These are phyloP conservation scores for Ulota crispa DNA, from an alignment of 225 moss, liverwort and hornwort genomes.

Conservation along the genomic window DNA sequence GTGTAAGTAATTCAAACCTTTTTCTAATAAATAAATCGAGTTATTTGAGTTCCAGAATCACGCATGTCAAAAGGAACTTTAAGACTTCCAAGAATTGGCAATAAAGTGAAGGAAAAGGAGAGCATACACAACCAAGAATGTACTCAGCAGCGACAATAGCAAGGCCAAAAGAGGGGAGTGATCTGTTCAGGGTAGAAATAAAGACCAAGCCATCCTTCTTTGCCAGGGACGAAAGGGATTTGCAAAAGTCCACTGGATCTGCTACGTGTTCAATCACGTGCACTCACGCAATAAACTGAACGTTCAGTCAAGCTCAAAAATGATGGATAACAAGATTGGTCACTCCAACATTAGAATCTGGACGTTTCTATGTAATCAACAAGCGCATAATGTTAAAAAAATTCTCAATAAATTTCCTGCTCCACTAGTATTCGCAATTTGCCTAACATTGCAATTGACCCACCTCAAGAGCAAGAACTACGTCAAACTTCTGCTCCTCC, in stretches of 20 bases:
- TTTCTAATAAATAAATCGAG: neutral
- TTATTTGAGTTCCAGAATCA: neutral
- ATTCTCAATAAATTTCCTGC: neutral
- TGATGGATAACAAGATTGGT: neutral
- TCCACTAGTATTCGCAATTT: neutral
- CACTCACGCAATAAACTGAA: constrained; percentile 10
- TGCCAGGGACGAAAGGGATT: constrained; percentile 74
- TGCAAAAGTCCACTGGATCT: constrained; percentile 86
- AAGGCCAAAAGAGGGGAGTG: constrained; percentile 80
- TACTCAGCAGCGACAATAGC: constrained; percentile 93
- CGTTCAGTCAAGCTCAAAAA: neutral
- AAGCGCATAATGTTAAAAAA: neutral
- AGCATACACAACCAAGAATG: constrained; percentile 73
- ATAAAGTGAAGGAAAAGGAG: neutral
- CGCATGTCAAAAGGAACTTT: neutral
- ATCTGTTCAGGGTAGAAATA: constrained; percentile 91
- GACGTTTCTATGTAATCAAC: neutral
- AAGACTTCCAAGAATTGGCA: neutral
- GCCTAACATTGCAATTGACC: neutral
- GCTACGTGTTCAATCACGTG: constrained; percentile 98
- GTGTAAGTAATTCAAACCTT: neutral
- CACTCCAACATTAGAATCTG: constrained; percentile 2
- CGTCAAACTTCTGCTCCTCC: constrained; percentile 83
- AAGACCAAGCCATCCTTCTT: constrained; percentile 83
- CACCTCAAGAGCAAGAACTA: constrained; percentile 94